Conservation (phyloP, 495 filamentous ascomycete genomes). For the Tuber umbilicatum region DNA sequence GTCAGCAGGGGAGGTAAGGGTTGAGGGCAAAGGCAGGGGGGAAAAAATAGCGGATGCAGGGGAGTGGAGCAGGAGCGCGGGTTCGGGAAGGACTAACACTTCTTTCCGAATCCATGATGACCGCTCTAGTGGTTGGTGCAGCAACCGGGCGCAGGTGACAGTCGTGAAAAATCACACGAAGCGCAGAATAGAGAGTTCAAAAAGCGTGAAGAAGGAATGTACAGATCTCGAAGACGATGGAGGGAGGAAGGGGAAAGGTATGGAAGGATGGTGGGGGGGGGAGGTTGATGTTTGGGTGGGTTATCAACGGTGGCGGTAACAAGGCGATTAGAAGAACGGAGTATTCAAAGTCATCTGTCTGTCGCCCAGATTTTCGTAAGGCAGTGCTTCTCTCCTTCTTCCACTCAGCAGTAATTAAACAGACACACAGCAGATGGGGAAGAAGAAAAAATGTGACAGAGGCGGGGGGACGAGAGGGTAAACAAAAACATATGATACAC, state of each 20-base stretch:
- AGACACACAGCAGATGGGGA: neutral
- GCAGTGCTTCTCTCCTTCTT: neutral
- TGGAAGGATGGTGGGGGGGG: constrained; percentile 6
- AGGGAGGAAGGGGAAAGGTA: neutral
- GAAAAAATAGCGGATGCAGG: neutral
- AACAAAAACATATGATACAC: neutral
- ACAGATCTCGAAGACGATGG: constrained; percentile 17
- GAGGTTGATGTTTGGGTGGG: neutral
- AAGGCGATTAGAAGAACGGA: neutral
- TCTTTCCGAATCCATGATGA: constrained; percentile 33
- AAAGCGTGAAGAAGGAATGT: constrained; percentile 5
- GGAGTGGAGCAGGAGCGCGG: neutral
- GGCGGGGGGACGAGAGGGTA: neutral
- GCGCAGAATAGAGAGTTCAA: neutral
- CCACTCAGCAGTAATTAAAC: constrained; percentile 1
- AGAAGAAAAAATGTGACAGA: constrained; percentile 10
- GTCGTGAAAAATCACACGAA: neutral
- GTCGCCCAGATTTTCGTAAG: neutral
- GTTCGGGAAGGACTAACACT: constrained; percentile 23
- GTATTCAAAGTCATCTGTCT: neutral
- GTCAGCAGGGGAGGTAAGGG: constrained; percentile 29
- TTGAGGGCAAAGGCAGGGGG: neutral
- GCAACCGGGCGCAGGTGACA: neutral
- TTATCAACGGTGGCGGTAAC: constrained; percentile 10
- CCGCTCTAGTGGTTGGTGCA: constrained; percentile 11